A percentile compares a stretch with the other conserved stretches of the same genome.
Conservation (phyloP, 257 asterid genomes). For the Linderniella brevidens region DNA sequence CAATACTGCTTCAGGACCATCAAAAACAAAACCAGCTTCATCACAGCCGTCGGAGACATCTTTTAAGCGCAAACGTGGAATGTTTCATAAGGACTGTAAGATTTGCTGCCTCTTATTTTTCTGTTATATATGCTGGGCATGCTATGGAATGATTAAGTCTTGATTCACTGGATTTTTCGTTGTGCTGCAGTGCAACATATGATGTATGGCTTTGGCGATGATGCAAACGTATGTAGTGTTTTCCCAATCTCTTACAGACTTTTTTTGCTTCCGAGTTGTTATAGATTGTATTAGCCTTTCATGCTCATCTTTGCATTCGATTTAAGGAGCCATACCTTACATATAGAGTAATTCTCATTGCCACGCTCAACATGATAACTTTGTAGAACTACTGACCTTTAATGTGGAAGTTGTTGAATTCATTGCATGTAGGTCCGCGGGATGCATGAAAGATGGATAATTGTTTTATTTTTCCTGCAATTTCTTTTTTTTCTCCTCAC, state of each 20-base stretch:
- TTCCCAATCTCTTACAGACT: slow-evolving; percentile 4
- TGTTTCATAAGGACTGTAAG: slow-evolving; percentile 92
- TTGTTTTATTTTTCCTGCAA: too few species aligned
- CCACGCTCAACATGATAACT: too few species aligned
- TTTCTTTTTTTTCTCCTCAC: slow-evolving; percentile 1
- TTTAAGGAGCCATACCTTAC: too few species aligned
- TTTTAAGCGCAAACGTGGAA: slow-evolving; percentile 74
- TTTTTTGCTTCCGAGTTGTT: not conserved
- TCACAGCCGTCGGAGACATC: slow-evolving; percentile 65
- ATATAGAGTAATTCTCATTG: too few species aligned
- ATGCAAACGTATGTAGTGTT: slow-evolving; percentile 41
- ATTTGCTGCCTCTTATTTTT: slow-evolving; percentile 1
- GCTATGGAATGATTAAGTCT: not conserved
- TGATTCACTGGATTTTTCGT: slow-evolving; percentile 3
- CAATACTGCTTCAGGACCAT: slow-evolving; percentile 35
- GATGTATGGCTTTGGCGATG: slow-evolving; percentile 97
- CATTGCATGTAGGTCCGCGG: too few species aligned
- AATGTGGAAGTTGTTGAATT: too few species aligned
- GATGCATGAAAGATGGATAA: slow-evolving; percentile 1
- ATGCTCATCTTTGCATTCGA: too few species aligned
- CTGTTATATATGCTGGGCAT: not conserved
- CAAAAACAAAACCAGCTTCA: slow-evolving; percentile 46
- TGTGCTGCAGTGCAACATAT: slow-evolving; percentile 68
- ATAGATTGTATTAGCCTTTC: too few species aligned
- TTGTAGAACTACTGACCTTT: too few species aligned